Conservation (phyloP, 352 stramenopile species). For the Phytophthora cajani region DNA sequence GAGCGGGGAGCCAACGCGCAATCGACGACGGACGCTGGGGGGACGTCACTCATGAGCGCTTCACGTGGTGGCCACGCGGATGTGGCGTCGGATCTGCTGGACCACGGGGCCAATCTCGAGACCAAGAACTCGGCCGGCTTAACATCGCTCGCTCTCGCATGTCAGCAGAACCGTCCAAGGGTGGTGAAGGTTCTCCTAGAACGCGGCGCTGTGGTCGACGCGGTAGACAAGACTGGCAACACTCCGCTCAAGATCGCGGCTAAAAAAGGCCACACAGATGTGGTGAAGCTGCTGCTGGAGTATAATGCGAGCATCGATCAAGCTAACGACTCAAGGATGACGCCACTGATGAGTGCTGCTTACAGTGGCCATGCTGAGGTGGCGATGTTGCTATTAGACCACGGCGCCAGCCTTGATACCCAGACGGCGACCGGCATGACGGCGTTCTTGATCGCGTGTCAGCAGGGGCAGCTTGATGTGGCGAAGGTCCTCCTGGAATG, state of each 20-base stretch:
- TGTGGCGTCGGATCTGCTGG: constrained; percentile 5
- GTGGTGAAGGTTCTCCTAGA: constrained; percentile 6
- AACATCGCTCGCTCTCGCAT: constrained; percentile 1
- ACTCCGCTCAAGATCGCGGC: constrained; percentile 11
- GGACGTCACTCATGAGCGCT: background rate
- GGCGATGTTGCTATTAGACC: constrained; percentile 1
- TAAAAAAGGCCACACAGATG: background rate
- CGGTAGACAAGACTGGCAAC: background rate
- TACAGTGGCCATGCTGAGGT: constrained; percentile 3
- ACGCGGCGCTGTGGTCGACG: background rate
- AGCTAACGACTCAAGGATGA: background rate
- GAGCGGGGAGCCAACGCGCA: background rate
- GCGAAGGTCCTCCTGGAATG: constrained; percentile 1
- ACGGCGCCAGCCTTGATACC: background rate
- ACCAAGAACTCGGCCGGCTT: constrained; percentile 3
- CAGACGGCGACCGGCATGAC: background rate
- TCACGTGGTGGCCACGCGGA: constrained; percentile 2
- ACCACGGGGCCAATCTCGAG: constrained; percentile 6
- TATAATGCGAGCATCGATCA: background rate
- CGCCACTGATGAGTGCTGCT: constrained; percentile 2
- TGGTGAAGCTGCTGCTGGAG: constrained; percentile 7
- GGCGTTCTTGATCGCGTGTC: background rate
- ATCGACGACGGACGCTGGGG: background rate
- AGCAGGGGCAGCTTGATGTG: background rate
- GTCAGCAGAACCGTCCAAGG: background rate